A percentile compares a stretch with the other conserved stretches of the same genome.
Conservation (phyloP, 2,329 filamentous ascomycete species). For the Myriosclerotinia scirpicola region DNA sequence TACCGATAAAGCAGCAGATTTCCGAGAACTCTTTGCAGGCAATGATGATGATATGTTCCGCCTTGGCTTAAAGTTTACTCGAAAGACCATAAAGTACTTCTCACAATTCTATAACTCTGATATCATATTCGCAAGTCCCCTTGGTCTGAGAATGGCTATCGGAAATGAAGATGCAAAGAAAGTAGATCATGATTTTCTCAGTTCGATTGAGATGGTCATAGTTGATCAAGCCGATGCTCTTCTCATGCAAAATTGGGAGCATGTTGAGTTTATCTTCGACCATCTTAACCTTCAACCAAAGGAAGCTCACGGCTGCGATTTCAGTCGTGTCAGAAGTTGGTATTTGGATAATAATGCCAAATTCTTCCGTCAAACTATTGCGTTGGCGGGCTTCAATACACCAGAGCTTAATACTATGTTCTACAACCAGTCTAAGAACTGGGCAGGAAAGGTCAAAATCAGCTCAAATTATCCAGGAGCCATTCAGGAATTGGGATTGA, state of each 20-base stretch:
- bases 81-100: slow-evolving; percentile 94
- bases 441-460: slow-evolving; percentile 75
- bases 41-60: slow-evolving; percentile 98
- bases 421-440: slow-evolving; percentile 74
- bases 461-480: slow-evolving; percentile 66
- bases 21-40: slow-evolving; percentile 83
- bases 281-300: slow-evolving; percentile 89
- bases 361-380: slow-evolving; percentile 79
- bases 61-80: slow-evolving; percentile 92
- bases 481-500: slow-evolving; percentile 70
- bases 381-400: slow-evolving; percentile 80
- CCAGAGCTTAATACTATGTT: slow-evolving; percentile 83
- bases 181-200: slow-evolving; percentile 84
- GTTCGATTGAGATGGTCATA: slow-evolving; percentile 86
- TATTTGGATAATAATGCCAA: slow-evolving; percentile 86
- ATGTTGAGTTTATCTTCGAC: slow-evolving; percentile 86
- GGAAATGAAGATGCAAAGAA: slow-evolving; percentile 69
- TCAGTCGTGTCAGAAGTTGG: slow-evolving; percentile 84
- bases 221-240: slow-evolving; percentile 91
- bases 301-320: slow-evolving; percentile 89
- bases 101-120: slow-evolving; percentile 95
- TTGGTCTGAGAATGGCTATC: slow-evolving; percentile 88
- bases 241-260: slow-evolving; percentile 98
- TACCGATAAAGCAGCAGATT: slow-evolving; percentile 78
- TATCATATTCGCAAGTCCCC: slow-evolving; percentile 85